Conservation (phyloP, 768 basidiomycete species). For the Boletus pseudo-olivaceus region DNA sequence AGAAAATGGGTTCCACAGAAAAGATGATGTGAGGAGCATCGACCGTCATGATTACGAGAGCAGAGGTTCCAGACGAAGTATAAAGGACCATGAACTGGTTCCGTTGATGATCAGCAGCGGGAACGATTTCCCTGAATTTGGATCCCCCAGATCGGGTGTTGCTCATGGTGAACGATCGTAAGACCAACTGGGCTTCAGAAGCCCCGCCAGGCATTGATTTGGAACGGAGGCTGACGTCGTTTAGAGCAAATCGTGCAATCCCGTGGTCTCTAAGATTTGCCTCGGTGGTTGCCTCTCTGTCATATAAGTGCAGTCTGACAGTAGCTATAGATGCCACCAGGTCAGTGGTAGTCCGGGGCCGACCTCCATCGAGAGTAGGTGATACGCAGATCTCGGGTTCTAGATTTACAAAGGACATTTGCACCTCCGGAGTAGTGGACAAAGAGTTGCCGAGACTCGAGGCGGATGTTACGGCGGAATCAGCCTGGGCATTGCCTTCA, state of each 20-base stretch:
- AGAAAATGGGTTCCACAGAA: conserved; percentile 86
- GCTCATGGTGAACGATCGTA: conserved; percentile 90
- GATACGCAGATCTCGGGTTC: conserved; percentile 56
- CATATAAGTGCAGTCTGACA: conserved; percentile 86
- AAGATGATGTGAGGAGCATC: conserved; percentile 94
- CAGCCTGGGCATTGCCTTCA: conserved; percentile 37
- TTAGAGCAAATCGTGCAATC: conserved; percentile 82
- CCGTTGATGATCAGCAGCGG: conserved; percentile 79
- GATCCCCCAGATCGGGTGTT: conserved; percentile 81
- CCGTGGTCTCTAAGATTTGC: conserved; percentile 68
- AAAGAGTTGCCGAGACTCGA: conserved; percentile 1
- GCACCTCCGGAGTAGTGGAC: conserved; percentile 2
- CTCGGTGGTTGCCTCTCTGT: conserved; percentile 54
- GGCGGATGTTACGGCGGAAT: conserved; percentile 21
- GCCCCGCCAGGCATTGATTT: conserved; percentile 82
- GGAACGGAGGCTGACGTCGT: conserved; percentile 70
- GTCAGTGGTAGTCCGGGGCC: conserved; percentile 65
- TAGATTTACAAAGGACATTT: conserved; percentile 15
- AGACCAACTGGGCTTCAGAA: conserved; percentile 80
- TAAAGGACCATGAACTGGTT: conserved; percentile 95
- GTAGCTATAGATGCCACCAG: conserved; percentile 65
- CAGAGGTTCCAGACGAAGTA: conserved; percentile 62
- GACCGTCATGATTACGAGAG: conserved; percentile 80
- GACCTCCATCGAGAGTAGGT: conserved; percentile 22
- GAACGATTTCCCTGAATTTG: conserved; percentile 92